These are phyloP conservation scores for Cyberlindnera maritima DNA, from an alignment of 805 yeast species.

Conservation along the genomic window DNA sequence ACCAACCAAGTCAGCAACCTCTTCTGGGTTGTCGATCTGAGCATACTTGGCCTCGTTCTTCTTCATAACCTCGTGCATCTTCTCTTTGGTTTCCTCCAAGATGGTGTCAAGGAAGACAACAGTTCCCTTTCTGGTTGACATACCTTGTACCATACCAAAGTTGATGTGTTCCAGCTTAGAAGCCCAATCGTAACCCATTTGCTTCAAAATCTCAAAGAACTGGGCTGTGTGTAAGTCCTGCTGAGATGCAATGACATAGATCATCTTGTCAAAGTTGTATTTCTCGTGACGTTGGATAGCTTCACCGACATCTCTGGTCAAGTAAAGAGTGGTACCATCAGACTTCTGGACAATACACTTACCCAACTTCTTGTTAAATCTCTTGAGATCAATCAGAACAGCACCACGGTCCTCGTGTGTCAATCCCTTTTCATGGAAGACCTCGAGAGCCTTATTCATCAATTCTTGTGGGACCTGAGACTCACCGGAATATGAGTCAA, in stretches of 20 bases:
- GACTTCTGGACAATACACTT: conserved; percentile 89
- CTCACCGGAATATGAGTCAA: conserved; percentile 92
- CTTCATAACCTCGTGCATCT: conserved; percentile 96
- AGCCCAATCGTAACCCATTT: conserved; percentile 90
- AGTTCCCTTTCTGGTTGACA: conserved; percentile 98
- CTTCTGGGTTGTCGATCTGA: conserved; percentile 90
- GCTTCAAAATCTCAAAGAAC: conserved; percentile 89
- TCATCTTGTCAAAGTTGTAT: conserved; percentile 90
- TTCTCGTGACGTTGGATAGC: conserved; percentile 86
- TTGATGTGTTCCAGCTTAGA: conserved; percentile 75
- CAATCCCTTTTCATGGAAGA: conserved; percentile 65
- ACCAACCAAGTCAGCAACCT: conserved; percentile 93
- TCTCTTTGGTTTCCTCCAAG: conserved; percentile 86
- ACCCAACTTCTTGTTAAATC: conserved; percentile 87
- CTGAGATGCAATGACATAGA: conserved; percentile 93
- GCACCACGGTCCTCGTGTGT: conserved; percentile 91
- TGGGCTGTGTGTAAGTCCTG: conserved; percentile 95
- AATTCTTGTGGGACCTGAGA: conserved; percentile 80
- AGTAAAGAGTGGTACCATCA: conserved; percentile 91
- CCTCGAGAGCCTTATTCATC: conserved; percentile 63
- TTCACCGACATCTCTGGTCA: conserved; percentile 96
- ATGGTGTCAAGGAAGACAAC: conserved; percentile 97
- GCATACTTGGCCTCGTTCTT: conserved; percentile 87
- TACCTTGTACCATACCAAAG: conserved; percentile 97
- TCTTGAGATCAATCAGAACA: conserved; percentile 76